Percentiles rank a stretch among this genome's conserved stretches.
Conservation (phyloP, 1,139 yeast genomes). For the Meyerozyma smithsonii region DNA sequence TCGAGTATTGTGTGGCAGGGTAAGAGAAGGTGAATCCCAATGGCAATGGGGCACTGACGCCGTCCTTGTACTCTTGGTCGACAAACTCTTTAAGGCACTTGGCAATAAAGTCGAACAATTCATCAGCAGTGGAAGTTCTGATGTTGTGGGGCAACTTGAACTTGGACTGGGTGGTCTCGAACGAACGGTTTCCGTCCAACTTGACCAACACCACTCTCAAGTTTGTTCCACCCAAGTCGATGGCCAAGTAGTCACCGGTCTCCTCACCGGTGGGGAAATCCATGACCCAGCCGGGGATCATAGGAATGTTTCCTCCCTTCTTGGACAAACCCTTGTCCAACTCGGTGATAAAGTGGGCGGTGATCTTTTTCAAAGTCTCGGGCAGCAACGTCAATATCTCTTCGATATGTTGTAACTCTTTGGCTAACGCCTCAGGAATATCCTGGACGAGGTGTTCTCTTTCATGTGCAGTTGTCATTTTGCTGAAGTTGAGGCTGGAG, state of each 20-base stretch:
- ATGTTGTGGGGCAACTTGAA: constrained; percentile 67
- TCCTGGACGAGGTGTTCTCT: constrained; percentile 23
- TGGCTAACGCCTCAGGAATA: constrained; percentile 60
- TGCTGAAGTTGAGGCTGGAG: background rate
- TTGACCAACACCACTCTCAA: constrained; percentile 83
- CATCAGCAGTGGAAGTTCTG: constrained; percentile 76
- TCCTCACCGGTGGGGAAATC: constrained; percentile 91
- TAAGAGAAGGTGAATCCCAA: constrained; percentile 94
- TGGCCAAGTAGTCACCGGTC: constrained; percentile 82
- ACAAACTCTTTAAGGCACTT: constrained; percentile 63
- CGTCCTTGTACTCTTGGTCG: constrained; percentile 60
- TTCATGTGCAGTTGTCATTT: background rate
- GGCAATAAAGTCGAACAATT: constrained; percentile 84
- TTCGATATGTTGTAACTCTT: constrained; percentile 57
- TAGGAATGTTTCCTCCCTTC: constrained; percentile 82
- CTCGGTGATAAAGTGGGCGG: constrained; percentile 59
- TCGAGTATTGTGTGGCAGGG: constrained; percentile 82
- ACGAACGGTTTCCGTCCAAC: constrained; percentile 71
- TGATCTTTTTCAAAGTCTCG: constrained; percentile 57
- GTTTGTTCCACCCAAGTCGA: constrained; percentile 95
- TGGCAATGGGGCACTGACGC: constrained; percentile 52
- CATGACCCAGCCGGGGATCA: constrained; percentile 97
- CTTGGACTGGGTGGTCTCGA: constrained; percentile 80
- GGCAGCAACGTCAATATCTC: constrained; percentile 58
- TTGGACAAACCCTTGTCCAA: constrained; percentile 75